phyloP scores from a whole-genome alignment of 305 asterid species.

The Salvia sclarea region DNA sequence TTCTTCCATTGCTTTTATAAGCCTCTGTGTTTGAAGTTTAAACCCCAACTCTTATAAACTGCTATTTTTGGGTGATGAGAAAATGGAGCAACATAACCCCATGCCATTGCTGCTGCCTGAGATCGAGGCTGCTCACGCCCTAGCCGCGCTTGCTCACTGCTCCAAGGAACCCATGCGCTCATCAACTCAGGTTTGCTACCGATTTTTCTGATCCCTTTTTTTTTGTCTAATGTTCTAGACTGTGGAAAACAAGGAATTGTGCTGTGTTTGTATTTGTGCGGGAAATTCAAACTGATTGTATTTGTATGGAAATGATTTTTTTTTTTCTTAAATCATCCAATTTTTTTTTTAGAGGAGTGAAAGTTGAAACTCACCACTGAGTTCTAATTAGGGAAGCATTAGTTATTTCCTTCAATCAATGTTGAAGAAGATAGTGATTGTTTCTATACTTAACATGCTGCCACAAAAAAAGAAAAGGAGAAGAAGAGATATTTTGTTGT shows the following conservation, averaged over 20 bases:
- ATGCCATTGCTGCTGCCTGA: conserved; percentile 31
- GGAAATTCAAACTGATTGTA: not conserved
- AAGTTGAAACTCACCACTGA: not conserved
- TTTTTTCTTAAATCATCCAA: no score
- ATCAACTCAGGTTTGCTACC: conserved; percentile 21
- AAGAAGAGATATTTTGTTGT: no score
- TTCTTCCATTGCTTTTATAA: not conserved
- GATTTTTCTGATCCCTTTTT: not conserved
- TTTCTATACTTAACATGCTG: not conserved
- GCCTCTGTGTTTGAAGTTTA: not conserved
- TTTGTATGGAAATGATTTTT: no score
- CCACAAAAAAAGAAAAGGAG: no score
- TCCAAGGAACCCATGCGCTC: not conserved
- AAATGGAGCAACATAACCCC: not conserved
- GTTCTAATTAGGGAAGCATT: not conserved
- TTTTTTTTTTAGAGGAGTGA: no score
- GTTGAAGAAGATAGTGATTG: not conserved
- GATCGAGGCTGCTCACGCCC: conserved; percentile 47
- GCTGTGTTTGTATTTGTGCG: no score
- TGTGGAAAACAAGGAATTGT: no score
- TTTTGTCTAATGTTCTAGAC: no score
- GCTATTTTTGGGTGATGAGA: no score
- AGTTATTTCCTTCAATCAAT: not conserved
- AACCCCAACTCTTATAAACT: not conserved
- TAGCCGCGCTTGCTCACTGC: conserved; percentile 39